Evolutionary conservation across 805 yeast species (phyloP).

Genomic region (Suhomyces pyralidae): DNA sequence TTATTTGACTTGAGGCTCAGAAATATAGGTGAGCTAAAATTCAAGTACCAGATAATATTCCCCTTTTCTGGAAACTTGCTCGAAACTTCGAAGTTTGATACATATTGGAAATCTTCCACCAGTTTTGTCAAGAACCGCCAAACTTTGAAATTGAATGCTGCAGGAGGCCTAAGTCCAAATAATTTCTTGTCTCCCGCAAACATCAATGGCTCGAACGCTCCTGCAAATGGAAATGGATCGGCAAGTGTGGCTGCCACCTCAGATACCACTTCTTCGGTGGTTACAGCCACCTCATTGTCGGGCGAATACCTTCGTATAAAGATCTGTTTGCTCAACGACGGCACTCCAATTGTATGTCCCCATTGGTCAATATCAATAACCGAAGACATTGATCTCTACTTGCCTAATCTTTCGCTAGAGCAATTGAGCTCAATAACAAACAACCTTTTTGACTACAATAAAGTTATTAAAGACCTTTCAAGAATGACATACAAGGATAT

Average conservation of each 20-base stretch:
- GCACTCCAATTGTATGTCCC: conserved; percentile 82
- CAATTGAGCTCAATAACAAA: conserved; percentile 42
- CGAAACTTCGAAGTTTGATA: conserved; percentile 89
- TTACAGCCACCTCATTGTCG: conserved; percentile 84
- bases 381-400: conserved; percentile 53
- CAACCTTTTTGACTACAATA: conserved; percentile 38
- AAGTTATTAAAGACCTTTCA: conserved; percentile 37
- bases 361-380: conserved; percentile 52
- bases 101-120: conserved; percentile 91
- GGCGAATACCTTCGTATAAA: conserved; percentile 74
- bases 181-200: conserved; percentile 36
- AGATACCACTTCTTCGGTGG: conserved; percentile 54
- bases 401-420: conserved; percentile 55
- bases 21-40: conserved; percentile 75
- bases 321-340: conserved; percentile 74
- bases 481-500: conserved; percentile 36
- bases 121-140: conserved; percentile 42
- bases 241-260: conserved; percentile 4
- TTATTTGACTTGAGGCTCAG: conserved; percentile 77
- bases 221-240: conserved; percentile 3
- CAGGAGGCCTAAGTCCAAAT: conserved; percentile 41
- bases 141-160: conserved; percentile 30
- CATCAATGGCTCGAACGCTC: conserved; percentile 3
- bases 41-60: conserved; percentile 76
- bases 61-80: conserved; percentile 85